Conservation (phyloP, 108 stramenopile genomes). For the Nannochloropsis gaditana region DNA sequence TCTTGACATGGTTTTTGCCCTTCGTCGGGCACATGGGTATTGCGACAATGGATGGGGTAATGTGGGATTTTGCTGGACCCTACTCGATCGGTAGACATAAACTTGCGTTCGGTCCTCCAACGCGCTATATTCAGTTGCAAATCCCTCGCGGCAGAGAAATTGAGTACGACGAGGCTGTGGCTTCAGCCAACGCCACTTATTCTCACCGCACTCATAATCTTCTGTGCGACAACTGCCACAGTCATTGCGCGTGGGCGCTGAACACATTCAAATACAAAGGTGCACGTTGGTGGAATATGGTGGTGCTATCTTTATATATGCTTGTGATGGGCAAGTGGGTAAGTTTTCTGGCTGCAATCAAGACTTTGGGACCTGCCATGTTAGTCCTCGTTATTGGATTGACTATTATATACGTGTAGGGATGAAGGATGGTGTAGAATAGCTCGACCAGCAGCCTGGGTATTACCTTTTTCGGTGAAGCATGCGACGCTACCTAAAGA, state of each 20-base stretch:
- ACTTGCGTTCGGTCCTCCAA: constrained; percentile 55
- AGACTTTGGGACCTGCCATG: constrained; percentile 43
- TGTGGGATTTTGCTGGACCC: constrained; percentile 90
- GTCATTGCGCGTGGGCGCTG: constrained; percentile 84
- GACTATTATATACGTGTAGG: constrained; percentile 2
- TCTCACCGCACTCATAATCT: constrained; percentile 84
- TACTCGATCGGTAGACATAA: constrained; percentile 73
- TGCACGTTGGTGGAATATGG: constrained; percentile 81
- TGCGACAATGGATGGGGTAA: constrained; percentile 68
- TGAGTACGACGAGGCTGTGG: constrained; percentile 74
- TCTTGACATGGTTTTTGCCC: constrained; percentile 79
- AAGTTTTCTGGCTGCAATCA: constrained; percentile 29
- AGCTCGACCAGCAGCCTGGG: too few species aligned
- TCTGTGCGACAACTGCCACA: constrained; percentile 95
- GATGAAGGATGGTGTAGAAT: too few species aligned
- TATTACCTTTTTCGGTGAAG: too few species aligned
- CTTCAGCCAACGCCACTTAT: constrained; percentile 74
- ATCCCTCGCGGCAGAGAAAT: constrained; percentile 23
- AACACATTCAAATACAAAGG: constrained; percentile 70
- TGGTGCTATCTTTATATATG: constrained; percentile 75
- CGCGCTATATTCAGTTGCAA: constrained; percentile 54
- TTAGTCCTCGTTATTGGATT: constrained; percentile 29
- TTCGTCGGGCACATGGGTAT: constrained; percentile 96
- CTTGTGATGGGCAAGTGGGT: constrained; percentile 75
- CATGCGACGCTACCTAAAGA: too few species aligned